phyloP scores from a whole-genome alignment of 306 rosid genomes.

The Cucumis hystrix region DNA sequence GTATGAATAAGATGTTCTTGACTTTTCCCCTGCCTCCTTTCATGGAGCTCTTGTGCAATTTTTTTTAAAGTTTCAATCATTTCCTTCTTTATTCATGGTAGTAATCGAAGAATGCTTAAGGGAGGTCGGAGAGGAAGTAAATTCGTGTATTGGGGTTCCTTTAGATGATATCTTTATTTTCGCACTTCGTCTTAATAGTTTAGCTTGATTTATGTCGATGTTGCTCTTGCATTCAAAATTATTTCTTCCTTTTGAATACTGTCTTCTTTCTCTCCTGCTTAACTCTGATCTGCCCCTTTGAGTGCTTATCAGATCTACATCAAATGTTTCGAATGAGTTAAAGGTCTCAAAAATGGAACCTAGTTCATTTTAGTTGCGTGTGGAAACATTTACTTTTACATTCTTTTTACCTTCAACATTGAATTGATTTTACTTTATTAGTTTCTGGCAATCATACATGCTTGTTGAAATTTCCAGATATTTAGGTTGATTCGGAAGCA shows the following conservation, averaged over 20 bases:
- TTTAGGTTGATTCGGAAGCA: conserved; percentile 65
- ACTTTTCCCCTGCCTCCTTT: not conserved
- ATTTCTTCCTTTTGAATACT: not conserved
- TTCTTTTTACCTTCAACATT: not conserved
- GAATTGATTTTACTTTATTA: not conserved
- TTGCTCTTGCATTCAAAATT: not conserved
- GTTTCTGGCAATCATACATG: conserved; percentile 1
- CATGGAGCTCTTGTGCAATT: not conserved
- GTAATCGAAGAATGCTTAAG: not conserved
- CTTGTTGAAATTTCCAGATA: conserved; percentile 35
- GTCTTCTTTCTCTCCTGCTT: not conserved
- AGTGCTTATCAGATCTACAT: not conserved
- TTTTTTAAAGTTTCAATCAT: not conserved
- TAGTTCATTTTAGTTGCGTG: not conserved
- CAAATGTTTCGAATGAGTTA: not conserved
- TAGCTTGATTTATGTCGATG: not conserved
- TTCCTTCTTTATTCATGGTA: not conserved
- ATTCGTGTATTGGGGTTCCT: not conserved
- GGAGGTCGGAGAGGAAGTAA: not conserved
- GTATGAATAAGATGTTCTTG: not conserved
- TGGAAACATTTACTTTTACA: not conserved
- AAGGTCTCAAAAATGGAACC: not conserved
- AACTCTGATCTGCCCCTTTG: not conserved
- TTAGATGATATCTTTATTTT: not conserved
- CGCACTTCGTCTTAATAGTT: not conserved